Evolutionary conservation across 2,329 filamentous ascomycete species (phyloP), one percentile per base, ranked within the genome.

Genomic region (Sordariomycetes sp.): DNA sequence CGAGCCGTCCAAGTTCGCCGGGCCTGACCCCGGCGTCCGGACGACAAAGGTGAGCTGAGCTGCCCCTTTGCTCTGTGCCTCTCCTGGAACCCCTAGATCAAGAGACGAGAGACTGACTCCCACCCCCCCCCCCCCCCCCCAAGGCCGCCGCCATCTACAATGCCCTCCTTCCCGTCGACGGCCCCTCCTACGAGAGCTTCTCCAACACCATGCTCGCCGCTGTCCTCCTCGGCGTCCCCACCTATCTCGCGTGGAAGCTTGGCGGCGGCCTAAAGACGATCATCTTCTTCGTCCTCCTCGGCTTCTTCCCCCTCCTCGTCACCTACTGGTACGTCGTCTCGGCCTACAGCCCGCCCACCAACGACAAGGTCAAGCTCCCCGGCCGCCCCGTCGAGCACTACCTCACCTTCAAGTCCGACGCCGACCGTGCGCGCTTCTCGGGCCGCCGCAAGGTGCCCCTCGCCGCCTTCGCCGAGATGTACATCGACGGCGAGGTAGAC

Each of bases 401-500:
- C 76, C 82, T 94, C 63, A 85, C 81, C 60, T 94, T 94, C 78
- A 88, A 90, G 74, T 80, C 80, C 63, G 72, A 74, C n/a, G 70
- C 70, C 58, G 79, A 82, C 66, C 69, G 77, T 66, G 67, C 70
- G 65, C 89, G 85, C 73, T 94, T 90, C 75, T 78, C 80, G 64
- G 89, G 89, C 70, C 80, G 79, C 71, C 87, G 81, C 74, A 91
- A 87, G 76, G 90, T 94, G 60, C 86, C 90, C 57, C 86, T 95
- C 78, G 86, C 95, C 76, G 95, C 90, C 25, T 97, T 97, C 78
- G 85, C 95, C 69, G 91, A 96, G 74, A 95, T 92, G 87, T 97
- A 96, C 79, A 95, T 97, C 73, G 87, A 94, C 68, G 90, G 89
- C 59, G 85, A 95, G 59, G 90, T 96, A 62, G 90, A 96, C 65